phyloP scores from a whole-genome alignment of 345 rosid genomes.

The Gossypium rotundifolium region DNA sequence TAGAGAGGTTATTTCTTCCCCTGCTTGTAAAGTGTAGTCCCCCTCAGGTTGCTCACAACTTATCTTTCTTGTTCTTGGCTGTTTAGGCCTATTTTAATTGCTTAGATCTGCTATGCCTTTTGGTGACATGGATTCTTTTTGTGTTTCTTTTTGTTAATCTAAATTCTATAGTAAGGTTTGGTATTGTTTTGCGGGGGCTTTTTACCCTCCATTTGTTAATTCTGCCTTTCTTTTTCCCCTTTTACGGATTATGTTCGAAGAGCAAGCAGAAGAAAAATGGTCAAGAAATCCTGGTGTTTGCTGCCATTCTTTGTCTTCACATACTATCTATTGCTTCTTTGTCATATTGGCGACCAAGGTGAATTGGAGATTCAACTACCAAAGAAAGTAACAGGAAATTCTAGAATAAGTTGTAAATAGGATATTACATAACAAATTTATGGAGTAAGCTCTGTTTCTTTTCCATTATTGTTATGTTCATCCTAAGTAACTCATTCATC shows the following conservation, averaged over 20 bases:
- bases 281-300: neutral
- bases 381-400: neutral
- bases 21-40: neutral
- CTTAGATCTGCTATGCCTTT: neutral
- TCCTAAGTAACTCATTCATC: neutral
- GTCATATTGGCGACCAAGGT: neutral
- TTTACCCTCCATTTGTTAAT: neutral
- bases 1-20: neutral
- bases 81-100: neutral
- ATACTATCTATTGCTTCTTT: neutral
- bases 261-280: conserved; percentile 9
- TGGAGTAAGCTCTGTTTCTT: neutral
- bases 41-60: too few species aligned
- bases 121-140: neutral
- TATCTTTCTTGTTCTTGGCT: neutral
- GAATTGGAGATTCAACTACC: neutral
- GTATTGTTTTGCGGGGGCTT: neutral
- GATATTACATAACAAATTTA: neutral
- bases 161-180: neutral
- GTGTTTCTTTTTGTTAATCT: neutral
- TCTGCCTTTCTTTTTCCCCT: neutral
- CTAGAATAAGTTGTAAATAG: neutral
- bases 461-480: conserved; percentile 7
- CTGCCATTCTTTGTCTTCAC: neutral
- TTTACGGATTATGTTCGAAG: neutral